Evolutionary conservation across 2,329 filamentous ascomycete genomes (phyloP).

Genomic region (Blastomyces parvus): DNA sequence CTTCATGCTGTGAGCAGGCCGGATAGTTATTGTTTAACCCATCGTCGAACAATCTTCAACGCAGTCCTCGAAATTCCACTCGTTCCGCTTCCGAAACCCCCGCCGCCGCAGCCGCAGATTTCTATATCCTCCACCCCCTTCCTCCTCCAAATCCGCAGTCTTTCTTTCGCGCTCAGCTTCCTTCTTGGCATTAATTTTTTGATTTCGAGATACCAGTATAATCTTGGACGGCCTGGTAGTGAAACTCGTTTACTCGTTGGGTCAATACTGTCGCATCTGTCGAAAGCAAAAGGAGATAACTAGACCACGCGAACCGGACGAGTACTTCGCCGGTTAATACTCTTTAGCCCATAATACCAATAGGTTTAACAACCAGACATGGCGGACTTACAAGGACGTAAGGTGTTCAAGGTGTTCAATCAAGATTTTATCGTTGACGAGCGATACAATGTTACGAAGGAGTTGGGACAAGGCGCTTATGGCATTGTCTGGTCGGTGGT

Average conservation of each 20-base stretch:
- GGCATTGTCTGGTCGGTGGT: constrained; percentile 95
- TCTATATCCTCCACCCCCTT: background rate
- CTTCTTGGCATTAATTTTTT: background rate
- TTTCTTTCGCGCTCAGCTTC: background rate
- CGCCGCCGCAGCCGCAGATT: background rate
- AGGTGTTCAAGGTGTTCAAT: constrained; percentile 99
- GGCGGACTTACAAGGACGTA: constrained; percentile 60
- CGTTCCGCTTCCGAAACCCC: background rate
- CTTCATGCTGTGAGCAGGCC: background rate
- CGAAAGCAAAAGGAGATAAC: background rate
- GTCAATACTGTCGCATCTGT: background rate
- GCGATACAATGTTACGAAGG: constrained; percentile 96
- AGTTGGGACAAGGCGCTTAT: constrained; percentile 94
- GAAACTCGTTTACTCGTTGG: background rate
- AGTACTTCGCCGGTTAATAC: background rate
- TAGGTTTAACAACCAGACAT: constrained; percentile 31
- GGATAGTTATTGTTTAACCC: background rate
- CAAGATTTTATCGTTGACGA: constrained; percentile 99
- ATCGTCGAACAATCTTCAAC: background rate
- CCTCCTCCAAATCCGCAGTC: background rate
- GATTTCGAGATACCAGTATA: background rate
- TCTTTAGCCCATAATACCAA: background rate
- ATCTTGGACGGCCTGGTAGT: background rate
- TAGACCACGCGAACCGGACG: background rate
- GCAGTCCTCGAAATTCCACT: background rate